Conservation (phyloP, 2,329 filamentous ascomycete genomes). For the Penicillium frequentans region DNA sequence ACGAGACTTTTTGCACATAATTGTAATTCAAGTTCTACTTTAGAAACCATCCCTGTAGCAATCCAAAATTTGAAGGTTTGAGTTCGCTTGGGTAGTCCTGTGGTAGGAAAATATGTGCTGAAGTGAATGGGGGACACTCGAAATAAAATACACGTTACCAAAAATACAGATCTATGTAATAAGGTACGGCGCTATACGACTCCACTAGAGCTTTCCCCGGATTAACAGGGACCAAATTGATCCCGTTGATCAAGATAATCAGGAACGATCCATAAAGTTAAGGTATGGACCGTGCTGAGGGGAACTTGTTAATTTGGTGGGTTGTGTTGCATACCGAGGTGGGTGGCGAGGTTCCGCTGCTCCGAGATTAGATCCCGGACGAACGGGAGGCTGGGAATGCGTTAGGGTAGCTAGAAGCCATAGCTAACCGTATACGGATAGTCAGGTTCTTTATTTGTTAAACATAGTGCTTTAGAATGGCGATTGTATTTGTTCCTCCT, state of each 20-base stretch:
- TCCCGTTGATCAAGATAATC: slow-evolving; percentile 10
- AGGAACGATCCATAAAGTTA: slow-evolving; percentile 12
- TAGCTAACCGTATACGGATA: neutral
- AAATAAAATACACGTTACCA: neutral
- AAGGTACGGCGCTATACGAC: slow-evolving; percentile 2
- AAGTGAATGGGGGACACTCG: neutral
- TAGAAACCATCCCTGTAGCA: neutral
- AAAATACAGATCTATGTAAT: slow-evolving; percentile 15
- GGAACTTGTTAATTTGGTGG: neutral
- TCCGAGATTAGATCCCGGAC: slow-evolving; percentile 3
- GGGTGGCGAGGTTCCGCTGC: slow-evolving; percentile 13
- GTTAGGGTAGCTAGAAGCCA: neutral
- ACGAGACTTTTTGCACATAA: slow-evolving; percentile 7
- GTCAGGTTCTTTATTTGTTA: neutral
- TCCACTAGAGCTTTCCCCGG: slow-evolving; percentile 26
- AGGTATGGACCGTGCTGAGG: slow-evolving; percentile 22
- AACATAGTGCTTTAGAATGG: neutral
- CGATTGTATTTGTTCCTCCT: neutral
- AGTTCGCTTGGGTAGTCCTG: neutral
- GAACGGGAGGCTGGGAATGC: neutral
- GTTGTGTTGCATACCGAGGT: slow-evolving; percentile 3
- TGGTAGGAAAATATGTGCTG: neutral
- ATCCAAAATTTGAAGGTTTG: neutral
- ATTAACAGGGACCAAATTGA: slow-evolving; percentile 11
- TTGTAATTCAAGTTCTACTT: neutral